Evolutionary conservation across 371 early-diverging fungal species (phyloP), one percentile per base, ranked within the genome.

Genomic region (Mucor saturninus): DNA sequence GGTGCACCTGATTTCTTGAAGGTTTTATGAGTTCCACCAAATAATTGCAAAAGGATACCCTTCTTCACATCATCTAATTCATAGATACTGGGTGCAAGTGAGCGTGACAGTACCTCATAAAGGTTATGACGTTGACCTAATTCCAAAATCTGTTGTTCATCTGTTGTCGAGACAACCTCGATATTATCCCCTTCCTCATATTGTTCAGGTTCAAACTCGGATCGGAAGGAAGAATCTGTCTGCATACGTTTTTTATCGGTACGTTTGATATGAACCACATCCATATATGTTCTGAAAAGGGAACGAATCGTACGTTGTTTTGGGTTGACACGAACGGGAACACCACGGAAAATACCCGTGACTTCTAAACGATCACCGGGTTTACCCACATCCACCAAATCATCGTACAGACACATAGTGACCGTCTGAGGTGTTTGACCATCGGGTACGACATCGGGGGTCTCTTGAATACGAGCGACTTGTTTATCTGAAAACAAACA

Each of bases 401-500:
- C 97, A 67, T 97, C 97, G 71, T 96, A 96, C 56, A 93, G 67
- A 54, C 93, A 91, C 69, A 99, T 67, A 0, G 99, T 89, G 15
- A 99, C 93, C 1, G 99, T 93, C 74, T 98, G 96, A 26, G 99
- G 99, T 3, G 99, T 99, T 72, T 99, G 97, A 29, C 99, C 99
- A 75, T 99, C 99, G 28, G 99, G 99, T 26, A 98, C 95, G 42
- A 89, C 84, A 75, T 99, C 99, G 46, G 99, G 99, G 28, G 99
- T 98, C 77, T 99, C 99, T 76, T 99, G 99, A 74, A 99, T 82
- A 61, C 95, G 86, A 61, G 90, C 87, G 9, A 99, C 88, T 83
- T 99, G 99, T 78, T 98, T 99, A 76, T 99, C 97, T 4, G 92
- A 86, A 72, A 97, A 99, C 9, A 79, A 68, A 69, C 97, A 97